Evolutionary conservation across 768 basidiomycete species (phyloP), one percentile per base, ranked within the genome.

Genomic region (Phallus indusiatus): DNA sequence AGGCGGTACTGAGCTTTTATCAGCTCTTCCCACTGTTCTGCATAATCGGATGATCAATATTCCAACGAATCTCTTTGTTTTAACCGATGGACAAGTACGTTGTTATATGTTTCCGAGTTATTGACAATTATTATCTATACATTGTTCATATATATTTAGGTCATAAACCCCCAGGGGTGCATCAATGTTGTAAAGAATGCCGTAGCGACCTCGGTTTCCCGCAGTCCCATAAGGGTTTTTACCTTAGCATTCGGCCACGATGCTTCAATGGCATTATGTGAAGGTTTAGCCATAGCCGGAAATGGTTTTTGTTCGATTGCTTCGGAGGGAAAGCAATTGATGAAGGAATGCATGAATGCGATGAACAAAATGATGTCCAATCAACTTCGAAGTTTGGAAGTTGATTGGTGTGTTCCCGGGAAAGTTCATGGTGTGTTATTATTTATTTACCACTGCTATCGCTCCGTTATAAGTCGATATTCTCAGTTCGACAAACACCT

Each of bases 21-120:
- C 17, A 0, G 83, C 81, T 0, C 66, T 85, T 22, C 56, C 66
- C 4, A 24, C 53, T 1, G 75, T 76, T 21, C 71, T 82, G n/a
- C 28, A 55, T 1, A 65, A 65, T 5, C 74, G 79, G 6, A 66
- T 62, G 8, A 52, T 18, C 9, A 61, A 65, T 28, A 71, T 74
- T 0, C 73, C 82, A 1, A 79, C 80, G 0, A 75, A 71, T 8
- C 66, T 83, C 8, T 83, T 85, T 61, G 66, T 85, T 14, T 69
- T 86, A 33, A 86, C 84, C 1, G 84, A 84, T 59, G 84, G 84
- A 17, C 67, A 76, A 54, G 75, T 81, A 24, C 1, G 71, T 48
- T 55, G 21, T n/a, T 37, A 1, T 9, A 4, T 3, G 18, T 53
- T 17, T 18, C 20, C 14, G 21, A 36, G 28, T 20, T 6, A 24